Base-by-base conservation (phyloP, 176 grass and related monocot species). In the Hsuehochloa calcarea region DNA sequence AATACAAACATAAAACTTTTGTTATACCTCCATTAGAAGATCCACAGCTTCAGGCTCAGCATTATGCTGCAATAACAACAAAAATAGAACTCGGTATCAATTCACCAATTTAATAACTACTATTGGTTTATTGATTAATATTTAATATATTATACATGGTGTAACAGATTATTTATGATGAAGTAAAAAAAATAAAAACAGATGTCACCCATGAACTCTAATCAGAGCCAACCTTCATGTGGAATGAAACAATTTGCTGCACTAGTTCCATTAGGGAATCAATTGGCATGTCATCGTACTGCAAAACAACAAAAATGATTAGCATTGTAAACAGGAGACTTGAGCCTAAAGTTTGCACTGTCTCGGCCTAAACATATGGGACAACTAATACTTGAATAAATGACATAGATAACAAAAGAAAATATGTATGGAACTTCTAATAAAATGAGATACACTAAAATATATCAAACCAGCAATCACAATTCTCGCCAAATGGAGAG, bases 21-120 rank as follows among this genome's bases (percentile, higher is more conserved):
- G 17, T 19, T 45, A 7, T 80, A 91, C 92, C 87, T 94, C 92
- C 87, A 92, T 92, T 43, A 94, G 77, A 92, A 94, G 92, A 84
- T 94, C 92, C 59, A 94, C 92, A 82, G 92, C 89, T 81, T 94
- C 92, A 16, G 92, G 92, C 59, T 94, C 92, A 26, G 92, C 92
- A 80, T 94, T 94, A 65, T 94, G 92, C 87, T 94, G 72, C 71
- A 82, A 23, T 27, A 83, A 13, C 56, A 86, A 51, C 23, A 77
- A 84, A 12, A 77, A 63, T 8, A 37, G 25, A 82, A 61, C 64
- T 68, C 26, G 31, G 68, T 39, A 27, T 68, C 29, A 40, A 49
- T 55, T 31, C 49, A 17, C 16, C 29, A 51, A 61, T 60, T 12
- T 58, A 56, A 60, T 65, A 34, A 46, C 23, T 17, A 27, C 38